phyloP scores from a whole-genome alignment of 441 rosid genomes.

The Adansonia rubrostipa region DNA sequence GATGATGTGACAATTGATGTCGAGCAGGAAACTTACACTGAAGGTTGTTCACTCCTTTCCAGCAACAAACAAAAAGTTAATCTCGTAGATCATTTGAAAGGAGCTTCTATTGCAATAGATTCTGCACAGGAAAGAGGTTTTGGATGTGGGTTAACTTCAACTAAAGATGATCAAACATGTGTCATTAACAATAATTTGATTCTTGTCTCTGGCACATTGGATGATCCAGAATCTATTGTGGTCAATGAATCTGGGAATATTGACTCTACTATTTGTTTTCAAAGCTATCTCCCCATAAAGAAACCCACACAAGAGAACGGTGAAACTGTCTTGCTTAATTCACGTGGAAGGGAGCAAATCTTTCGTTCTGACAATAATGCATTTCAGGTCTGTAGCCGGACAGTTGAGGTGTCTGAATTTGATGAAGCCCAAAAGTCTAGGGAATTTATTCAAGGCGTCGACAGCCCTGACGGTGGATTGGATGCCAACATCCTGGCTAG shows the following conservation, averaged over 20 bases:
- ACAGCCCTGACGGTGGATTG: conserved; percentile 18
- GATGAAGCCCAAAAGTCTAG: conserved; percentile 22
- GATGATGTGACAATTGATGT: conserved; percentile 27
- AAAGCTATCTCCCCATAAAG: conserved; percentile 17
- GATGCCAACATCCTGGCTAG: conserved; percentile 26
- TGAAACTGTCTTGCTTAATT: conserved; percentile 32
- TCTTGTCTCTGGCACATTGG: conserved; percentile 20
- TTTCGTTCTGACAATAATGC: conserved; percentile 31
- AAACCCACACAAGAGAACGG: conserved; percentile 31
- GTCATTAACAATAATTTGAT: conserved; percentile 30
- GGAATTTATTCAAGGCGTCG: conserved; percentile 13
- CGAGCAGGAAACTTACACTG: conserved; percentile 31
- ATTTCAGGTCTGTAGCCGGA: conserved; percentile 31
- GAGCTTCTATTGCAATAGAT: conserved; percentile 29
- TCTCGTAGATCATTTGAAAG: conserved; percentile 28
- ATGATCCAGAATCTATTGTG: conserved; percentile 30
- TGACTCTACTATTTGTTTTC: conserved; percentile 32
- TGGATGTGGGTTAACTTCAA: conserved; percentile 24
- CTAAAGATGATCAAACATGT: conserved; percentile 22
- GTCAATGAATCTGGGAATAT: conserved; percentile 27
- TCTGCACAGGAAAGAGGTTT: conserved; percentile 29
- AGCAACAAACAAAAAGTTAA: conserved; percentile 31
- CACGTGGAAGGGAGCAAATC: conserved; percentile 36
- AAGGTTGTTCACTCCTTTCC: conserved; percentile 28
- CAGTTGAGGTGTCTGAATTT: conserved; percentile 25